These are phyloP conservation scores for Phytomonas serpens DNA, from an alignment of 208 protist genomes.

Conservation along the genomic window DNA sequence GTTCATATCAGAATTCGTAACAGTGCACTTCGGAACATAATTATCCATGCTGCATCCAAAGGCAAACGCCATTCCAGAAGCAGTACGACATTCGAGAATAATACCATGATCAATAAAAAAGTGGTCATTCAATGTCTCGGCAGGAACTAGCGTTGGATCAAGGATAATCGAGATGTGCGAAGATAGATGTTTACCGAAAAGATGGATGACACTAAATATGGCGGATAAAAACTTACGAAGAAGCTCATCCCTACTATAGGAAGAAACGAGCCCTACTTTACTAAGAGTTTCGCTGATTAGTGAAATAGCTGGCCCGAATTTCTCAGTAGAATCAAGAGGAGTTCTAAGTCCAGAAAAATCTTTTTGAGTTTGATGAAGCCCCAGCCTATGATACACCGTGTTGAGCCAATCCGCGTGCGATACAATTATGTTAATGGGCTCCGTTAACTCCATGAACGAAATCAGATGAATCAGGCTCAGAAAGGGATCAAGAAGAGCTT, in stretches of 20 bases:
- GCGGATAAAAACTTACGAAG: slow-evolving; percentile 32
- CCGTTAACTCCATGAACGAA: slow-evolving; percentile 33
- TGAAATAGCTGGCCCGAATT: slow-evolving; percentile 30
- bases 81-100: slow-evolving; percentile 32
- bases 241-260: slow-evolving; percentile 34
- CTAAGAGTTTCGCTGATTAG: slow-evolving; percentile 25
- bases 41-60: slow-evolving; percentile 65
- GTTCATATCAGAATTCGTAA: slow-evolving; percentile 25
- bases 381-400: slow-evolving; percentile 28
- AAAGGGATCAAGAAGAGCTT: slow-evolving; percentile 51
- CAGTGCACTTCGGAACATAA: slow-evolving; percentile 35
- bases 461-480: slow-evolving; percentile 53
- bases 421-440: slow-evolving; percentile 46
- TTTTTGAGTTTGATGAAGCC: slow-evolving; percentile 20
- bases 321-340: slow-evolving; percentile 27
- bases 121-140: slow-evolving; percentile 23
- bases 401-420: slow-evolving; percentile 74
- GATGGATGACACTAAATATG: slow-evolving; percentile 32
- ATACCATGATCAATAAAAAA: slow-evolving; percentile 24
- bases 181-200: slow-evolving; percentile 37
- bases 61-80: slow-evolving; percentile 27
- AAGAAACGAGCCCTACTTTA: slow-evolving; percentile 16
- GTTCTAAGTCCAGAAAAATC: slow-evolving; percentile 7
- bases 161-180: slow-evolving; percentile 35
- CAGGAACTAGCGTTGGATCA: slow-evolving; percentile 37